Conservation (phyloP, 2,329 filamentous ascomycete genomes). For the Periconia sp. region DNA sequence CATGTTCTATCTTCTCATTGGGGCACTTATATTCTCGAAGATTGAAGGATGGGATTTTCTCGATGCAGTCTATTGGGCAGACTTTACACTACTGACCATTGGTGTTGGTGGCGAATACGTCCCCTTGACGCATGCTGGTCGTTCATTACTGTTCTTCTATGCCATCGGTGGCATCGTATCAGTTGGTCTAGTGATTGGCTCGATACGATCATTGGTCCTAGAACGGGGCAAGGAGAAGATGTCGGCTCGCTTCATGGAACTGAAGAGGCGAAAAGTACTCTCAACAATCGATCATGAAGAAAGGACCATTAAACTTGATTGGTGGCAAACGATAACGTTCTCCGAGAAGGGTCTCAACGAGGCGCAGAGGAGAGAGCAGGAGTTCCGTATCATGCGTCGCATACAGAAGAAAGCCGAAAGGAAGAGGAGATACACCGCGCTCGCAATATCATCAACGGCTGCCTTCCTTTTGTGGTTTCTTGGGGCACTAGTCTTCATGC, state of each 20-base stretch:
- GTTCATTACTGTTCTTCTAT: slow-evolving; percentile 60
- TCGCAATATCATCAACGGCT: slow-evolving; percentile 47
- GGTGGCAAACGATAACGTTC: slow-evolving; percentile 49
- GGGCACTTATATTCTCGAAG: slow-evolving; percentile 54
- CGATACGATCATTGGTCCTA: slow-evolving; percentile 57
- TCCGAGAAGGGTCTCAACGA: slow-evolving; percentile 48
- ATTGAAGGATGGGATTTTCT: slow-evolving; percentile 61
- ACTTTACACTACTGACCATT: slow-evolving; percentile 63
- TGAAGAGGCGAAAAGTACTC: slow-evolving; percentile 52
- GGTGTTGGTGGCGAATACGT: slow-evolving; percentile 59
- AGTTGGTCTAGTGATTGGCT: slow-evolving; percentile 62
- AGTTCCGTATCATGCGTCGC: slow-evolving; percentile 53
- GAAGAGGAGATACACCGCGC: slow-evolving; percentile 48
- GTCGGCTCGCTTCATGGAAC: slow-evolving; percentile 56
- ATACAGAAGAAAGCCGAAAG: slow-evolving; percentile 46
- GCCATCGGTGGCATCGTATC: slow-evolving; percentile 62
- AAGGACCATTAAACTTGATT: slow-evolving; percentile 51
- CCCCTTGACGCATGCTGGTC: slow-evolving; percentile 57
- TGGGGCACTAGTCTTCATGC: slow-evolving; percentile 58
- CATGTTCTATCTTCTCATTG: slow-evolving; percentile 55
- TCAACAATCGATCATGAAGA: slow-evolving; percentile 46
- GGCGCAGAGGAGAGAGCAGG: slow-evolving; percentile 52
- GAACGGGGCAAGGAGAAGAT: slow-evolving; percentile 60
- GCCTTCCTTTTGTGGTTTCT: slow-evolving; percentile 52
- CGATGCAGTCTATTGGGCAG: slow-evolving; percentile 62